These are phyloP conservation scores for Neurospora pannonica DNA, from an alignment of 495 filamentous ascomycete genomes.

Conservation along the genomic window DNA sequence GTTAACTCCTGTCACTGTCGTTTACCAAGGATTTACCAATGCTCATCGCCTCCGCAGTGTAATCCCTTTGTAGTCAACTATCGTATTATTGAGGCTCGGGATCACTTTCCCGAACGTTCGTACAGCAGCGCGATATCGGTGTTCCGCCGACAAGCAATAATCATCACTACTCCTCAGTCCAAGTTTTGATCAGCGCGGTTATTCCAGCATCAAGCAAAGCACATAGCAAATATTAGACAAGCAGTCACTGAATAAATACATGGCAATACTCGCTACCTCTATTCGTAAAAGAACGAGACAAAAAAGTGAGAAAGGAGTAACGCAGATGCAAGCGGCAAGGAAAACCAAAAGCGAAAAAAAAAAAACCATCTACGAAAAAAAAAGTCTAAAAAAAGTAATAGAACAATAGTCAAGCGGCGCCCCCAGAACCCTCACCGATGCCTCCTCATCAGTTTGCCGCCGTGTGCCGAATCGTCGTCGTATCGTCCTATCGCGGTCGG, in stretches of 20 bases:
- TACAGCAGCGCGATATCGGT: not conserved
- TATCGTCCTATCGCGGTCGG: not conserved
- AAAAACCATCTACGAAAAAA: not conserved
- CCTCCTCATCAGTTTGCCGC: not conserved
- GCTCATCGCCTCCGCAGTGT: not conserved
- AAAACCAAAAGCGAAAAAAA: not conserved
- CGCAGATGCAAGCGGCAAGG: not conserved
- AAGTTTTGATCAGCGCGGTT: not conserved
- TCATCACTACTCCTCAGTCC: not conserved
- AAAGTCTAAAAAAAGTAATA: not conserved
- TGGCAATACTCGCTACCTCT: too few species aligned
- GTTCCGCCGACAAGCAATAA: not conserved
- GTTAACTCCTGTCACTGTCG: not conserved
- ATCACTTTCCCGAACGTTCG: not conserved
- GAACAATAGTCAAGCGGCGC: not conserved
- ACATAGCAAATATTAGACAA: too few species aligned
- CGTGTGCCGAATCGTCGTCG: not conserved
- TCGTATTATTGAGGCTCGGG: not conserved
- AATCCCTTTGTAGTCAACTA: not conserved
- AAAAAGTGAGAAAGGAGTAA: not conserved
- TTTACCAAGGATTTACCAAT: not conserved
- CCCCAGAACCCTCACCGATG: not conserved
- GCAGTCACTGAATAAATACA: too few species aligned
- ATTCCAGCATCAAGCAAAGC: too few species aligned
- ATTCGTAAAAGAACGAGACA: too few species aligned